Base-by-base conservation (phyloP, 805 yeast genomes). In the Groenewaldozyma tartarivorans region DNA sequence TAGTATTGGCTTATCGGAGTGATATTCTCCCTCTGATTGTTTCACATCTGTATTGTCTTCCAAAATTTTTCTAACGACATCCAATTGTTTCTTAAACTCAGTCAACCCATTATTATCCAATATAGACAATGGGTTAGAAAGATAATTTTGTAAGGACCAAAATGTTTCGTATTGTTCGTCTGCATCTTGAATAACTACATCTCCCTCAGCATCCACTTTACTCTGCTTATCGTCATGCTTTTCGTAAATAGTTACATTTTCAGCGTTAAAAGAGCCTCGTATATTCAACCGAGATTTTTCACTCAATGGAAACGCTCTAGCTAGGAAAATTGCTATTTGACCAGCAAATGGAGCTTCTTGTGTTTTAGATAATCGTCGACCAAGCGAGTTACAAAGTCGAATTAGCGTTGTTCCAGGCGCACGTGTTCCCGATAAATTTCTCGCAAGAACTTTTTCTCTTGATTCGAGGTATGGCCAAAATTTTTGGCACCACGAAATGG, bases 261-360 rank as follows among this genome's bases (percentile, higher is more conserved):
- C 66, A 1, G 47, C 45, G 41, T 61, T 53, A 46, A 54, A 61
- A 6, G 53, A 54, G 2, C 66, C 67, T 15, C 58, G 52, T 13
- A 56, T 52, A 37, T 61, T 61, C 13, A 62, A 47, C 5, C 66
- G 66, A n/a, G 62, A 55, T 32, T 56, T 53, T 35, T 61, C 66
- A 34, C 48, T 44, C 17, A 62, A 41, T 1, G 66, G 62, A 39
- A 61, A 61, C 3, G 63, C 66, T 9, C 53, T 39, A 5, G 64
- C 60, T 20, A 61, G 49, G 24, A 53, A 61, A 33, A 55, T 54
- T 27, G 60, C 53, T 26, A 61, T 53, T 38, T 52, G 44, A 4
- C 67, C 66, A 3, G 63, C 50, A 42, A 61, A 62, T 13, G 43
- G 46, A 1, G 62, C 51, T 36, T 61, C 55, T 16, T 49, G 58